Conservation (phyloP, 805 yeast genomes). For the Jamesozyma gamospora region DNA sequence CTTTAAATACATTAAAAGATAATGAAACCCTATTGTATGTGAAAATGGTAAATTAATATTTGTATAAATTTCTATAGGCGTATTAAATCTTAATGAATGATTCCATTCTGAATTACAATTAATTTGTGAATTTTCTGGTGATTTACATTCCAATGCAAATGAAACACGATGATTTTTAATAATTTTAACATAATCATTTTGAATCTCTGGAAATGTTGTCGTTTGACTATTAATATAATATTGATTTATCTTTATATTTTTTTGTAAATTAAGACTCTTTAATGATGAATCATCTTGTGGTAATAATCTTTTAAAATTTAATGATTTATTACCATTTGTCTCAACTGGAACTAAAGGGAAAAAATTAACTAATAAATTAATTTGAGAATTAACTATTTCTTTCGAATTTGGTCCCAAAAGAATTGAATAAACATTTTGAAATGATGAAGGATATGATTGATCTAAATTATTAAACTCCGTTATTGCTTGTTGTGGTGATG, state of each 20-base stretch:
- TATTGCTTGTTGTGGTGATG: not conserved
- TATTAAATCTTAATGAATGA: slow-evolving; percentile 36
- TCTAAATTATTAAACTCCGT: slow-evolving; percentile 7
- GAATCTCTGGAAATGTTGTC: slow-evolving; percentile 50
- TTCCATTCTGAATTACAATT: slow-evolving; percentile 23
- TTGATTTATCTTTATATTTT: slow-evolving; percentile 41
- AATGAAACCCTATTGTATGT: slow-evolving; percentile 86
- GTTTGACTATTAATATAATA: slow-evolving; percentile 47
- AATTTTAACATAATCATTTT: slow-evolving; percentile 13
- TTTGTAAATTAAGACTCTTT: slow-evolving; percentile 7
- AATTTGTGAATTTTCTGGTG: slow-evolving; percentile 14
- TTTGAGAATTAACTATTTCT: slow-evolving; percentile 18
- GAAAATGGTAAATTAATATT: slow-evolving; percentile 68
- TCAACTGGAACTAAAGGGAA: slow-evolving; percentile 25
- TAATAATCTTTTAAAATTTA: slow-evolving; percentile 17
- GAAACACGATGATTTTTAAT: slow-evolving; percentile 10
- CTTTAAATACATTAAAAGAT: slow-evolving; percentile 61
- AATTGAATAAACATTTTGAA: slow-evolving; percentile 16
- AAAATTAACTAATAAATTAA: slow-evolving; percentile 23
- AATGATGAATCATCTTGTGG: slow-evolving; percentile 12
- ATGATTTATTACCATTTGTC: slow-evolving; percentile 5
- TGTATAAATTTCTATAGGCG: slow-evolving; percentile 73
- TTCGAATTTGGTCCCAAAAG: slow-evolving; percentile 22
- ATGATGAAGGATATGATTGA: slow-evolving; percentile 13
- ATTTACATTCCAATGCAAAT: slow-evolving; percentile 19